Evolutionary conservation across 495 filamentous ascomycete species (phyloP), one percentile per base, ranked within the genome.

Genomic region (Xylaria cubensis): DNA sequence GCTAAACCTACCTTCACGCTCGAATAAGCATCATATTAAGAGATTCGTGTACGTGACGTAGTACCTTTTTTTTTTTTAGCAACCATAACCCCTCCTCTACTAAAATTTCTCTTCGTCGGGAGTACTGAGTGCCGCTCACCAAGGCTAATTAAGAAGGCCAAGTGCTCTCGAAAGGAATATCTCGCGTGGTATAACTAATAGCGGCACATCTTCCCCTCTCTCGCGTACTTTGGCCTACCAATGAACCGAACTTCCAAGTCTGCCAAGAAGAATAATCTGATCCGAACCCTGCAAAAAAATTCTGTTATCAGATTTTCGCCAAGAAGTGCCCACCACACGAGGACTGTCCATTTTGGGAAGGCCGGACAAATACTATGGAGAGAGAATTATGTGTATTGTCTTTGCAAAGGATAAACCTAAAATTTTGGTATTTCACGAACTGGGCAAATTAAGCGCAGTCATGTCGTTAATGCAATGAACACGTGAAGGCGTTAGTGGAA

Each of bases 191-290:
- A 41, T 41, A 12, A 41, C n/a, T 51, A 21, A 51, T n/a, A 17
- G n/a, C 50, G 50, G 50, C 50, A 53, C 21, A 26, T 59, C 29
- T 59, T 59, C 13, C 2, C 32, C 26, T 29, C 13, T n/a, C 29
- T 36, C 17, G 32, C 55, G 39, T 42, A 42, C 39, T 42, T 42
- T 42, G 4, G 5, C 46, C 56, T 32, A 32, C 55, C 55, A 59
- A 59, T 59, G 17, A 59, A 59, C 15, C 7, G 13, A 1, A 5
- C 19, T 2, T 24, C 4, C 2, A 44, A 2, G 29, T 1, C 5
- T 4, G 46, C 64, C 64, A 66, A 66, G 64, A 34, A 0, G 39
- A 66, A 66, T 66, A 51, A 66, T 66, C 64, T 66, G 46, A 66
- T 66, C 64, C 64, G 46, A 51, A 19, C 17, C 51, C 64, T 66